Percentiles rank a stretch among this genome's conserved stretches.
These are phyloP conservation scores for Colletotrichum neosansevieriae DNA, from an alignment of 2,329 filamentous ascomycete genomes.

Conservation along the genomic window DNA sequence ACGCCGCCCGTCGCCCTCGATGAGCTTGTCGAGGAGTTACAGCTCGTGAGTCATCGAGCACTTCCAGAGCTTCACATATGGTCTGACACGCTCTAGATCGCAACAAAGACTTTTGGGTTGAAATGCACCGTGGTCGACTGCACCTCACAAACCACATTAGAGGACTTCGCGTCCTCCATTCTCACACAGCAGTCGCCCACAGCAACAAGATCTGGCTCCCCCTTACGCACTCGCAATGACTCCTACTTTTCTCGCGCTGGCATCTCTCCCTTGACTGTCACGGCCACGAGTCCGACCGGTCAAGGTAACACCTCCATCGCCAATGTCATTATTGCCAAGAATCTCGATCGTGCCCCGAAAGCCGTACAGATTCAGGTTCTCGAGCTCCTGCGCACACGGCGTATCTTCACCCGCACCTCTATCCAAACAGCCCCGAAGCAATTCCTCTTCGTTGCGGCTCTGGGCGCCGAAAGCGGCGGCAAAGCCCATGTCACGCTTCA, in stretches of 20 bases:
- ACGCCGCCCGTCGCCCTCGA: constrained; percentile 72
- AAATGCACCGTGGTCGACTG: constrained; percentile 79
- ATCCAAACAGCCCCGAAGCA: constrained; percentile 80
- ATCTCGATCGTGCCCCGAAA: constrained; percentile 79
- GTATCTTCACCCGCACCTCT: constrained; percentile 80
- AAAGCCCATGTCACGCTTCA: constrained; percentile 65
- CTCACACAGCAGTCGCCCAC: constrained; percentile 57
- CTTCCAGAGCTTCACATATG: neutral
- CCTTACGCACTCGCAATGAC: constrained; percentile 42
- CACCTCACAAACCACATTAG: constrained; percentile 77
- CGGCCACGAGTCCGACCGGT: constrained; percentile 40
- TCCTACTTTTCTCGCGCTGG: constrained; percentile 43
- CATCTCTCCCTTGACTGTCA: constrained; percentile 47
- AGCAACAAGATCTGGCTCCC: constrained; percentile 45
- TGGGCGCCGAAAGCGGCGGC: constrained; percentile 62
- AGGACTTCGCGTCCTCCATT: constrained; percentile 82
- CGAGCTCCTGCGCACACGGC: constrained; percentile 82
- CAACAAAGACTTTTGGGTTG: constrained; percentile 78
- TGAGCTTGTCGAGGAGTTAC: constrained; percentile 79
- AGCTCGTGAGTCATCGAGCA: constrained; percentile 64
- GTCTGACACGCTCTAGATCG: constrained; percentile 62
- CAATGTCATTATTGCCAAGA: constrained; percentile 84
- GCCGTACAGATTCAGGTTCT: constrained; percentile 85
- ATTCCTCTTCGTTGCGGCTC: constrained; percentile 85
- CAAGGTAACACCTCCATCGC: constrained; percentile 65